A percentile compares a stretch with the other conserved stretches of the same genome.
phyloP scores from a whole-genome alignment of 805 yeast genomes.

The Metschnikowia picachoensis region DNA sequence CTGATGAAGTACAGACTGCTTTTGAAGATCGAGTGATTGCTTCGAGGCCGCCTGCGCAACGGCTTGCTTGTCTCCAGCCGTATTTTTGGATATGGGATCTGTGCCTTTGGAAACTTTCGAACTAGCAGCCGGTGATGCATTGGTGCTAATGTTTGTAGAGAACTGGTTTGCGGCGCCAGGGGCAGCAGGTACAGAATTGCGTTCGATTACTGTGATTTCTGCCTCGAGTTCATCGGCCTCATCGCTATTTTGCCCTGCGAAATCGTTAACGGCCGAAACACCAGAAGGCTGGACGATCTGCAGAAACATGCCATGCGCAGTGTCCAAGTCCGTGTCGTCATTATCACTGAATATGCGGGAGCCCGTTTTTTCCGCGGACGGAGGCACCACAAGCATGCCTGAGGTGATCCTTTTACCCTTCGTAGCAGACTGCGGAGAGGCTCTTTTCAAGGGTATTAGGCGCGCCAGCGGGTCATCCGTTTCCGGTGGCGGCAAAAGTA shows the following conservation, averaged over 20 bases:
- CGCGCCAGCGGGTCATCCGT: neutral
- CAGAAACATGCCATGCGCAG: conserved; percentile 3
- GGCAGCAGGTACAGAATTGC: too few species aligned
- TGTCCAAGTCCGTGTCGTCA: conserved; percentile 9
- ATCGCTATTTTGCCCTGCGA: too few species aligned
- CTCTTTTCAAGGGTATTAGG: conserved; percentile 30
- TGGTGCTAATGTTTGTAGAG: too few species aligned
- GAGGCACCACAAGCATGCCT: conserved; percentile 39
- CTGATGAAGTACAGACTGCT: too few species aligned
- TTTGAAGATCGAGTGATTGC: too few species aligned
- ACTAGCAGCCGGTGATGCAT: too few species aligned
- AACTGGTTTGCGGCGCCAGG: too few species aligned
- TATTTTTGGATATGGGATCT: too few species aligned
- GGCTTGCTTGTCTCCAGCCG: too few species aligned
- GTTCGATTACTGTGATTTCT: too few species aligned
- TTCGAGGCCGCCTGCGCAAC: too few species aligned
- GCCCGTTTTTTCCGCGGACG: conserved; percentile 1
- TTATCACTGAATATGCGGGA: conserved; percentile 9
- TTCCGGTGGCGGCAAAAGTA: conserved; percentile 34
- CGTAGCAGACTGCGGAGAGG: conserved; percentile 13
- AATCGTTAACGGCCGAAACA: neutral
- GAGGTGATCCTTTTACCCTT: conserved; percentile 33
- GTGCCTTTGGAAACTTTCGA: too few species aligned
- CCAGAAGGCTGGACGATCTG: conserved; percentile 1
- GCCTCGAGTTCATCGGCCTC: neutral